phyloP scores from a whole-genome alignment of 2,329 filamentous ascomycete genomes.

The Pestalotiopsis sp. region DNA sequence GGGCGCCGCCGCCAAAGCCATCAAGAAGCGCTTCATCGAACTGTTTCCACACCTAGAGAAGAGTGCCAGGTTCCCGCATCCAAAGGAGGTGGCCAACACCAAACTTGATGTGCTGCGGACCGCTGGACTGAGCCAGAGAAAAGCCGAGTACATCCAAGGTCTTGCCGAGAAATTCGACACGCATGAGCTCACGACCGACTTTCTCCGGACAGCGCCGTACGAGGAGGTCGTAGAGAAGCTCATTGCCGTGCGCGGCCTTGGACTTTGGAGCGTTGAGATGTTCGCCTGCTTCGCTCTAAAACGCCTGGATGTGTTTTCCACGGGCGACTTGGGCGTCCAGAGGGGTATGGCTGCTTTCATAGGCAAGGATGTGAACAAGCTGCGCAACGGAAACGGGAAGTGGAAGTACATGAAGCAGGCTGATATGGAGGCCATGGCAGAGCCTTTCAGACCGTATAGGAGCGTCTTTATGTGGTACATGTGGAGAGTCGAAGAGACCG shows the following conservation, averaged over 20 bases:
- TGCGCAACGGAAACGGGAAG: conserved; percentile 82
- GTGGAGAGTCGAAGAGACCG: conserved; percentile 85
- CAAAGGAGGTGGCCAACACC: conserved; percentile 68
- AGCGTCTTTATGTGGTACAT: conserved; percentile 99
- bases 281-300: conserved; percentile 97
- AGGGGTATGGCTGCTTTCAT: conserved; percentile 88
- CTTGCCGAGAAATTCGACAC: conserved; percentile 78
- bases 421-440: conserved; percentile 85
- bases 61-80: conserved; percentile 67
- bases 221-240: conserved; percentile 83
- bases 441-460: conserved; percentile 82
- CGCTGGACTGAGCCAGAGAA: conserved; percentile 88
- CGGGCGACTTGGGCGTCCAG: conserved; percentile 92
- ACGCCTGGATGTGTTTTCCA: conserved; percentile 89
- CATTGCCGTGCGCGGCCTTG: conserved; percentile 83
- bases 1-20: conserved; percentile 85
- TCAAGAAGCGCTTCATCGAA: conserved; percentile 81
- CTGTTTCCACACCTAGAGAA: conserved; percentile 56
- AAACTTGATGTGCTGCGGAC: conserved; percentile 72
- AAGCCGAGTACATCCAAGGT: conserved; percentile 92
- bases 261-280: conserved; percentile 95
- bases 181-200: conserved; percentile 74
- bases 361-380: conserved; percentile 79
- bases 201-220: conserved; percentile 79
- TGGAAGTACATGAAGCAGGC: conserved; percentile 98